A percentile compares a stretch with the other conserved stretches of the same genome.
Conservation (phyloP, 202 grass and related monocot genomes). For the Schoenoplectus triqueter region DNA sequence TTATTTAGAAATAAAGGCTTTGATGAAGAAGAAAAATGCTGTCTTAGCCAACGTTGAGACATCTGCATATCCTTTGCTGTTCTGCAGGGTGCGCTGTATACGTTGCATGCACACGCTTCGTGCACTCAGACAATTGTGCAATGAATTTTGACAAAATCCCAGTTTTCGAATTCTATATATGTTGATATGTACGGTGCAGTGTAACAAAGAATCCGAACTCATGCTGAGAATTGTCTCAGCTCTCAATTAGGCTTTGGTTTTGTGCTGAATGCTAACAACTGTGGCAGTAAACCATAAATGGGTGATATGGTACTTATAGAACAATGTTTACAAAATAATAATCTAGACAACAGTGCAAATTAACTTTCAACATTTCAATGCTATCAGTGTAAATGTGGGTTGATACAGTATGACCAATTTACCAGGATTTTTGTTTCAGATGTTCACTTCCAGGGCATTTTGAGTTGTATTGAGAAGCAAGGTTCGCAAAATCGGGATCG, state of each 20-base stretch:
- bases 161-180: background rate
- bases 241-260: background rate
- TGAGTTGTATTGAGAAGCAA: too few species aligned
- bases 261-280: background rate
- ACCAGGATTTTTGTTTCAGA: background rate
- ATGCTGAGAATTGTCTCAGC: background rate
- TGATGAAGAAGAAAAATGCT: too few species aligned
- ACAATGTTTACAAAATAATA: too few species aligned
- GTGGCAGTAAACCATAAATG: background rate
- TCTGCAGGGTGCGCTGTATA: too few species aligned
- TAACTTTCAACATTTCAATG: background rate
- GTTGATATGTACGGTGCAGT: background rate
- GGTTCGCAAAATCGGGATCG: too few species aligned
- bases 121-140: background rate
- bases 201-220: background rate
- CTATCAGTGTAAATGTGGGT: background rate
- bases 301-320: background rate
- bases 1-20: too few species aligned
- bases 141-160: background rate
- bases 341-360: background rate
- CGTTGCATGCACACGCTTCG: too few species aligned
- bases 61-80: too few species aligned
- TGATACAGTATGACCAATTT: background rate
- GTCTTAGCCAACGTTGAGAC: background rate
- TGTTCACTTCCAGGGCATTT: background rate